Evolutionary conservation across 2,329 filamentous ascomycete genomes (phyloP), one percentile per base, ranked within the genome.

Genomic region (Aspergillus neoniger): DNA sequence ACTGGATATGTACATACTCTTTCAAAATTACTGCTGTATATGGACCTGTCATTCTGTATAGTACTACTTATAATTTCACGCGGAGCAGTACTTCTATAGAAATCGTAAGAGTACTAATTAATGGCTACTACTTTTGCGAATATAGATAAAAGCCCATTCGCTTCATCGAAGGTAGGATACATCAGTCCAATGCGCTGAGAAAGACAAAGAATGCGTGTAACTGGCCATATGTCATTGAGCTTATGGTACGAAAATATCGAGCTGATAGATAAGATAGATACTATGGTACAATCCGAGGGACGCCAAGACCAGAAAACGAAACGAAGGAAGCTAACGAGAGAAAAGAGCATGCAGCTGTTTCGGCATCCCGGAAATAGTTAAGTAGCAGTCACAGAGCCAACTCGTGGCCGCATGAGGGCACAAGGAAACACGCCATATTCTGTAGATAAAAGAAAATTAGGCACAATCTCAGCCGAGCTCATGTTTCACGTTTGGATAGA

Each of bases 241-340:
- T 23, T 51, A 51, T 17, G 30, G 47, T 19, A 19, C 54, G 43
- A 51, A 14, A 30, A 43, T 28, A 32, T 36, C 32, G 32, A 36
- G 32, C 32, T 36, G 32, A 14, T 36, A 36, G 5, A 36, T 36
- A 49, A 48, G 30, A 30, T 25, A 36, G 43, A 53, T 59, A 57
- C 47, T 62, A 62, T 62, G 25, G 56, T 62, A 62, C 60, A 62
- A 49, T 57, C n/a, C 48, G 55, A 41, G 10, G 44, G 39, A 21
- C 56, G 53, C 39, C 60, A 55, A 56, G 58, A 59, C 51, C 54
- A 56, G 55, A 25, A 47, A 44, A 44, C 4, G 44, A 30, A 23
- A 53, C 41, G 36, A 60, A 23, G 36, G 25, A 19, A 32, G 10
- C 28, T 50, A 19, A 55, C 15, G 47, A 36, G 14, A 32, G 48